Conservation (phyloP, 1,139 yeast genomes). For the Debaryomyces coudertii region DNA sequence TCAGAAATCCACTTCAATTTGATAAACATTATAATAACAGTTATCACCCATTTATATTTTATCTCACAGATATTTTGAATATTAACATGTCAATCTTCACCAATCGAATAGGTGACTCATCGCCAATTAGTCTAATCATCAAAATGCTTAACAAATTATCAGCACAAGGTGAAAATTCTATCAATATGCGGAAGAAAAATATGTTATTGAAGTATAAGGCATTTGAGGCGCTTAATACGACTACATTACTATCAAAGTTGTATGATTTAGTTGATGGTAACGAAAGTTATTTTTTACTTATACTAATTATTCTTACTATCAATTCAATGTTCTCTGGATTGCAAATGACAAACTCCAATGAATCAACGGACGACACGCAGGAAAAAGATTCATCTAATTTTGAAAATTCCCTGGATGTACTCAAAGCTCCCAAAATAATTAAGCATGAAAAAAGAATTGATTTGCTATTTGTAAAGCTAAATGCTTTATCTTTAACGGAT, state of each 20-base stretch:
- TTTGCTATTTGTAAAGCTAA: not conserved
- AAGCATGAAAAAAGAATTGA: not conserved
- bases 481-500: not conserved
- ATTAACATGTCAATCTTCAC: not conserved
- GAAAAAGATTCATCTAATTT: not conserved
- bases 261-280: not conserved
- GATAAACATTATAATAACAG: not conserved
- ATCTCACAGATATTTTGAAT: not conserved
- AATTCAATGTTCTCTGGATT: not conserved
- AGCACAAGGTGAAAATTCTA: not conserved
- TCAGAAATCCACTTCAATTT: not conserved
- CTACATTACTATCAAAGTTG: not conserved
- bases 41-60: not conserved
- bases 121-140: not conserved
- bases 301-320: not conserved
- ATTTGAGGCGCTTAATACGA: not conserved
- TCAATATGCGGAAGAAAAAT: not conserved
- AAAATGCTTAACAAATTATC: not conserved
- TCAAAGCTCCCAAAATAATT: not conserved
- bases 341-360: not conserved
- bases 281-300: not conserved
- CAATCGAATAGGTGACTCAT: not conserved
- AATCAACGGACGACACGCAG: too few species aligned
- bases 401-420: not conserved
- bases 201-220: not conserved